A percentile compares a stretch with the other conserved stretches of the same genome.
Evolutionary conservation across 805 yeast genomes (phyloP).

Genomic region (Sugiyamaella qingdaonensis): DNA sequence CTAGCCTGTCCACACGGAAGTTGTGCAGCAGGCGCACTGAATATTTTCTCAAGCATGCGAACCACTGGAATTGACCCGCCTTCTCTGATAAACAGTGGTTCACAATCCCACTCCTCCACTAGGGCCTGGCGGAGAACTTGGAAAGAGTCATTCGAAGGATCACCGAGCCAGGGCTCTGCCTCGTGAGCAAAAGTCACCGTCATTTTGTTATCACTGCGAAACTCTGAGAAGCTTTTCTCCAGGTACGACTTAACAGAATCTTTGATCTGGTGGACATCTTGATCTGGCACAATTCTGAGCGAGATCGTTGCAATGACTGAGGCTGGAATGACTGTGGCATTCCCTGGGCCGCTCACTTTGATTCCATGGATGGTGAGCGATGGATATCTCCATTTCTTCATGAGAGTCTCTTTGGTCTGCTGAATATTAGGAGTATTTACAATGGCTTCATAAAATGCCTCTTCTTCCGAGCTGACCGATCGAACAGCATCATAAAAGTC

Average conservation of each 20-base stretch:
- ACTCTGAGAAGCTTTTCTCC: constrained; percentile 41
- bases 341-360: constrained; percentile 84
- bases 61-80: constrained; percentile 97
- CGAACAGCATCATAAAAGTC: constrained; percentile 66
- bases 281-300: constrained; percentile 85
- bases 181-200: constrained; percentile 64
- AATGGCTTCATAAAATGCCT: constrained; percentile 58
- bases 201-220: constrained; percentile 61
- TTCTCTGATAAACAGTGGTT: constrained; percentile 85
- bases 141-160: constrained; percentile 71
- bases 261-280: constrained; percentile 60
- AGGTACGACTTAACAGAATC: constrained; percentile 46
- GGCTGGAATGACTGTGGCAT: constrained; percentile 85
- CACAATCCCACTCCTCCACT: constrained; percentile 63
- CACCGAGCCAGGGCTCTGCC: constrained; percentile 97
- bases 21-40: constrained; percentile 88
- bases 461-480: constrained; percentile 55
- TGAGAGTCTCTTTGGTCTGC: constrained; percentile 36
- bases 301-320: constrained; percentile 73
- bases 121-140: constrained; percentile 60
- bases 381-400: constrained; percentile 86
- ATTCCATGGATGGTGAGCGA: constrained; percentile 82
- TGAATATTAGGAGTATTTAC: constrained; percentile 37
- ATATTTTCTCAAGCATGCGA: constrained; percentile 73
- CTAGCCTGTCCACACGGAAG: constrained; percentile 95